Conservation (phyloP, 2,329 filamentous ascomycete genomes). For the Fusarium papillatum region DNA sequence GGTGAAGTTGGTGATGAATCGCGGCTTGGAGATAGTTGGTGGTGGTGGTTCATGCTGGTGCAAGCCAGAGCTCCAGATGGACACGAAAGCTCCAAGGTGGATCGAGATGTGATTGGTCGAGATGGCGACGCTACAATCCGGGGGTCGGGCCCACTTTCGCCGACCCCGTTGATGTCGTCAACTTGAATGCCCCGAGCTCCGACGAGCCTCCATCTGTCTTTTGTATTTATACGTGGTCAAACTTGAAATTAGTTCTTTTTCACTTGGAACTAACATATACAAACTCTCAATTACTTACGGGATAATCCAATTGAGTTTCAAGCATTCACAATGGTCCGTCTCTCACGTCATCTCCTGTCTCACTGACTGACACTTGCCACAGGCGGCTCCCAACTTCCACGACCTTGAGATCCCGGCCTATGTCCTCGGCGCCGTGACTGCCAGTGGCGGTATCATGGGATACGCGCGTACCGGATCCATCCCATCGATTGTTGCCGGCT, state of each 20-base stretch:
- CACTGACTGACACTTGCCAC: constrained; percentile 1
- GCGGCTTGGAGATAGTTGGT: constrained; percentile 11
- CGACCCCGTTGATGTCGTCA: constrained; percentile 35
- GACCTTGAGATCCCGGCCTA: constrained; percentile 73
- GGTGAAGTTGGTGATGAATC: constrained; percentile 17
- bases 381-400: constrained; percentile 32
- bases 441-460: constrained; percentile 88
- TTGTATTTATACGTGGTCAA: background rate
- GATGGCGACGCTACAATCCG: constrained; percentile 9
- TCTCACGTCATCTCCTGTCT: background rate
- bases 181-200: constrained; percentile 16
- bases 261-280: background rate
- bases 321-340: constrained; percentile 21
- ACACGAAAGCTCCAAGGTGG: constrained; percentile 54
- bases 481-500: constrained; percentile 87
- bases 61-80: constrained; percentile 41
- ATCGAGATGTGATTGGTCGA: constrained; percentile 48
- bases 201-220: background rate
- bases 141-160: constrained; percentile 8
- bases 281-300: background rate
- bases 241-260: constrained; percentile 1
- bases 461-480: constrained; percentile 88
- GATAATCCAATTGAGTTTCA: background rate
- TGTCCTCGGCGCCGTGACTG: constrained; percentile 84
- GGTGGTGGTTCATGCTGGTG: constrained; percentile 25